A percentile compares a stretch with the other conserved stretches of the same genome.
phyloP scores from a whole-genome alignment of 768 basidiomycete species.

The Russula ochroleuca region DNA sequence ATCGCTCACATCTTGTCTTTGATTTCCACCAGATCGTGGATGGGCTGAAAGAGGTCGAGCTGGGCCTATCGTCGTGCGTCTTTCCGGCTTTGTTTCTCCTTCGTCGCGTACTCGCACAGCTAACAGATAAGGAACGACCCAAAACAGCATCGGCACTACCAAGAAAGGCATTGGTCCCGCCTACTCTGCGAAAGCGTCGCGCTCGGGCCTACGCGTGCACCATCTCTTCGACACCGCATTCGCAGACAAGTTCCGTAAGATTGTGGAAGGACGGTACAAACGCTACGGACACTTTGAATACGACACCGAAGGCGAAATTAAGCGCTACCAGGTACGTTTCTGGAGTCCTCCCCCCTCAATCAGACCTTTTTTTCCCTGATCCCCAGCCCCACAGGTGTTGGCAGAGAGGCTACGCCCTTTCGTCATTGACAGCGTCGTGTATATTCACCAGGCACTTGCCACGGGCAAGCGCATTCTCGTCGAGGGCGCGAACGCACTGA shows the following conservation, averaged over 20 bases:
- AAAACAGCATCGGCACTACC: conserved; percentile 86
- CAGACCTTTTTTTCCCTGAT: neutral
- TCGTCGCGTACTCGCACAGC: conserved; percentile 1
- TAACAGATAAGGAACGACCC: conserved; percentile 2
- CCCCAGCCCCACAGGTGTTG: conserved; percentile 49
- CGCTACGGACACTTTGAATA: conserved; percentile 98
- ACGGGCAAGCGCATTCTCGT: conserved; percentile 80
- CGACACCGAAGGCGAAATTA: conserved; percentile 95
- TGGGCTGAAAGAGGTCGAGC: conserved; percentile 95
- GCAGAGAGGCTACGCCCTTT: conserved; percentile 82
- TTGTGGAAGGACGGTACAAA: conserved; percentile 97
- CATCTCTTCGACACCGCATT: conserved; percentile 91
- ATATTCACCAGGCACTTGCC: conserved; percentile 75
- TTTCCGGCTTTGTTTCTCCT: conserved; percentile 11
- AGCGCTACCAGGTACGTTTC: conserved; percentile 72
- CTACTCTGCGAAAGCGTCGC: conserved; percentile 95
- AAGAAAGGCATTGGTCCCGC: conserved; percentile 98
- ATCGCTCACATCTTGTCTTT: conserved; percentile 95
- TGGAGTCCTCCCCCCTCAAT: neutral
- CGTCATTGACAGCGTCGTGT: conserved; percentile 84
- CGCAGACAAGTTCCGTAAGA: conserved; percentile 85
- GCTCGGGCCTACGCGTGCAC: conserved; percentile 93
- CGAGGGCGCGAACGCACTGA: conserved; percentile 96
- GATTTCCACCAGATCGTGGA: conserved; percentile 99
- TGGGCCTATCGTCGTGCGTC: conserved; percentile 75